phyloP scores from a whole-genome alignment of 352 stramenopile species.

The Lagenidium giganteum region DNA sequence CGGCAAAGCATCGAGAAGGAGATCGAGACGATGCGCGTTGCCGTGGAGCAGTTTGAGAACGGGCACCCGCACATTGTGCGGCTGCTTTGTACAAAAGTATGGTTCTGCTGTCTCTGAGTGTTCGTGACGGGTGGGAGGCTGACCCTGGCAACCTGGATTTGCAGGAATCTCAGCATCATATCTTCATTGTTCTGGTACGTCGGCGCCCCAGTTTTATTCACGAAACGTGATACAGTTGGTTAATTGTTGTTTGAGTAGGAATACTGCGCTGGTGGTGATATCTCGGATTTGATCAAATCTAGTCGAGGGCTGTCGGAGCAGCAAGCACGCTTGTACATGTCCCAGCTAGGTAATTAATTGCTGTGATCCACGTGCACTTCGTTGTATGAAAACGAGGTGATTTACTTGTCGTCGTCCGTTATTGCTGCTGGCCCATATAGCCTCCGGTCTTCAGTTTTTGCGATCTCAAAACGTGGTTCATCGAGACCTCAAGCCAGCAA shows the following conservation, averaged over 20 bases:
- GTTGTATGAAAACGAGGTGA: too few relatives aligned
- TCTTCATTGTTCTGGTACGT: conserved; percentile 74
- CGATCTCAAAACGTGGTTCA: conserved; percentile 75
- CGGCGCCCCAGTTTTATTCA: background rate
- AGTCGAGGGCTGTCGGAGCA: conserved; percentile 53
- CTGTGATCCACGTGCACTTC: too few relatives aligned
- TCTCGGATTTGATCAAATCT: conserved; percentile 68
- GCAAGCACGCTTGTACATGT: conserved; percentile 74
- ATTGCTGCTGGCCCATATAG: conserved; percentile 16
- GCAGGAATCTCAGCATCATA: conserved; percentile 77
- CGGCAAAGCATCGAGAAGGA: conserved; percentile 81
- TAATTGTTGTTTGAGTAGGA: conserved; percentile 28
- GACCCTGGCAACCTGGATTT: too few relatives aligned
- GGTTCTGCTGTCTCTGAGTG: background rate
- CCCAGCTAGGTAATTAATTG: conserved; percentile 51
- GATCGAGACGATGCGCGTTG: conserved; percentile 82
- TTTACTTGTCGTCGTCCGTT: too few relatives aligned
- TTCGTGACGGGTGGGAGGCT: too few relatives aligned
- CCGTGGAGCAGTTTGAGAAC: conserved; percentile 82
- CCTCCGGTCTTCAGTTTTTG: conserved; percentile 68
- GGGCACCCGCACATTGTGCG: conserved; percentile 82
- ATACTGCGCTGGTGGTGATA: conserved; percentile 73
- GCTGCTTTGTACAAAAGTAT: conserved; percentile 73
- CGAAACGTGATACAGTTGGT: background rate
- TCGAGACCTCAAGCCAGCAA: conserved; percentile 72